Conservation (phyloP, 495 filamentous ascomycete genomes). For the Neurospora sp. region DNA sequence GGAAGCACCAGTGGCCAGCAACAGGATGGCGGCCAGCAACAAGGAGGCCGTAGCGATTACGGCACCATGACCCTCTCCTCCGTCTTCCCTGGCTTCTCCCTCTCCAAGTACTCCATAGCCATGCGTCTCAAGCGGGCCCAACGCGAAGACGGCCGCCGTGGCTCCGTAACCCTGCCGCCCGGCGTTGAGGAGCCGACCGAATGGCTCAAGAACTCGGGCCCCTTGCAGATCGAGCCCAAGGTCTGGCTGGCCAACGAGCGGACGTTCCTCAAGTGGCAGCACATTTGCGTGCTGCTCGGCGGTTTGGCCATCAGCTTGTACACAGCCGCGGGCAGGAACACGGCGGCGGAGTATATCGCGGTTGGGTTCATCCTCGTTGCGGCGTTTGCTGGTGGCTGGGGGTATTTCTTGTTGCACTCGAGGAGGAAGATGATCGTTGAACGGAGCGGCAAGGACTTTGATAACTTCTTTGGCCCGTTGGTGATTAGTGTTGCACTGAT, state of each 20-base stretch:
- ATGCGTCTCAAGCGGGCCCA: conserved; percentile 22
- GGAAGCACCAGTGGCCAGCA: background rate
- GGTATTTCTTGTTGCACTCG: conserved; percentile 69
- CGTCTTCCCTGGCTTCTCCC: conserved; percentile 65
- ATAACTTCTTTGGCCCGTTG: conserved; percentile 74
- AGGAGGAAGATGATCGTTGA: conserved; percentile 68
- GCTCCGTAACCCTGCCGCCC: conserved; percentile 49
- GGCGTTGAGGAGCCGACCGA: conserved; percentile 73
- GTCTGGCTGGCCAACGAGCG: conserved; percentile 98
- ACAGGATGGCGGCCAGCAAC: background rate
- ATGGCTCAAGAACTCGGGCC: conserved; percentile 89
- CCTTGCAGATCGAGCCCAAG: conserved; percentile 86
- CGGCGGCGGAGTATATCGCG: conserved; percentile 62
- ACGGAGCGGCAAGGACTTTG: conserved; percentile 84
- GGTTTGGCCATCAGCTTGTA: conserved; percentile 74
- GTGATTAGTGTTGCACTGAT: conserved; percentile 73
- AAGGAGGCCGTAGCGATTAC: conserved; percentile 25
- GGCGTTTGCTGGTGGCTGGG: conserved; percentile 75
- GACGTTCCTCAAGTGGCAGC: conserved; percentile 96
- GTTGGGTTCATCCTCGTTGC: conserved; percentile 76
- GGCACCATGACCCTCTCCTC: conserved; percentile 36
- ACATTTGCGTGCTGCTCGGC: conserved; percentile 78
- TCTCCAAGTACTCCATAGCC: conserved; percentile 56
- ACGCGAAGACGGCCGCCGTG: background rate
- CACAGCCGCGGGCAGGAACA: conserved; percentile 68